Evolutionary conservation across 352 stramenopile genomes (phyloP).

Genomic region (Pythium myriotylum): DNA sequence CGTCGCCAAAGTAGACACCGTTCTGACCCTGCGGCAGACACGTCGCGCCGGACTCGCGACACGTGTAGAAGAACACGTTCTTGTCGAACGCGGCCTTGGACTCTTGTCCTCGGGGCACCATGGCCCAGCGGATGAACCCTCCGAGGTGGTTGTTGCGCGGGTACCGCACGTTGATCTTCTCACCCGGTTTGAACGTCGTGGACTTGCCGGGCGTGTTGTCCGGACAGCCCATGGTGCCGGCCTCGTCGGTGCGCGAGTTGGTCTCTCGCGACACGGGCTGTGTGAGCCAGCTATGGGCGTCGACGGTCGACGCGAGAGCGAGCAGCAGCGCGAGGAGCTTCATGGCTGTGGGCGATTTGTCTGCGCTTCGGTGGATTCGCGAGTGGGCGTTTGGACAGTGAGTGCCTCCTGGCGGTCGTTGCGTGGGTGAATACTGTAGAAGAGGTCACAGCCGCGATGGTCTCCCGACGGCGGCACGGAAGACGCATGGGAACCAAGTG

Average conservation of each 20-base stretch:
- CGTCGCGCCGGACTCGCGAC: slow-evolving; percentile 24
- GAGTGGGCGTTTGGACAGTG: no score
- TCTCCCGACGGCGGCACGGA: no score
- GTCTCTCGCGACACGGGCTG: slow-evolving; percentile 15
- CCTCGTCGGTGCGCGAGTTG: neutral
- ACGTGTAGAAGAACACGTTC: slow-evolving; percentile 37
- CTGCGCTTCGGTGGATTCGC: no score
- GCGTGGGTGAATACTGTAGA: no score
- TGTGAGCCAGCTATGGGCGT: slow-evolving; percentile 19
- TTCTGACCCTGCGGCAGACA: slow-evolving; percentile 24
- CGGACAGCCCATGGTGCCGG: slow-evolving; percentile 19
- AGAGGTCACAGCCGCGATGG: no score
- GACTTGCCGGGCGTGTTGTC: slow-evolving; percentile 22
- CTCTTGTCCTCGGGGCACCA: slow-evolving; percentile 27
- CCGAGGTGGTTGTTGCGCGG: slow-evolving; percentile 36
- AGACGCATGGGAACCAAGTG: no score
- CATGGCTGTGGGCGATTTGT: no score
- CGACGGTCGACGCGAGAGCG: neutral
- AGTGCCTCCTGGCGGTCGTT: no score
- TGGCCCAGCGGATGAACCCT: slow-evolving; percentile 37
- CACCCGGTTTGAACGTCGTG: slow-evolving; percentile 21
- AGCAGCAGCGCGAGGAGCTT: no score
- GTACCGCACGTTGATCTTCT: slow-evolving; percentile 31
- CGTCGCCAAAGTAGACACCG: slow-evolving; percentile 18
- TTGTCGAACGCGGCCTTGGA: slow-evolving; percentile 27